Evolutionary conservation across 345 rosid genomes (phyloP), one percentile per base, ranked within the genome.

Genomic region (Gynandropsis gynandra): DNA sequence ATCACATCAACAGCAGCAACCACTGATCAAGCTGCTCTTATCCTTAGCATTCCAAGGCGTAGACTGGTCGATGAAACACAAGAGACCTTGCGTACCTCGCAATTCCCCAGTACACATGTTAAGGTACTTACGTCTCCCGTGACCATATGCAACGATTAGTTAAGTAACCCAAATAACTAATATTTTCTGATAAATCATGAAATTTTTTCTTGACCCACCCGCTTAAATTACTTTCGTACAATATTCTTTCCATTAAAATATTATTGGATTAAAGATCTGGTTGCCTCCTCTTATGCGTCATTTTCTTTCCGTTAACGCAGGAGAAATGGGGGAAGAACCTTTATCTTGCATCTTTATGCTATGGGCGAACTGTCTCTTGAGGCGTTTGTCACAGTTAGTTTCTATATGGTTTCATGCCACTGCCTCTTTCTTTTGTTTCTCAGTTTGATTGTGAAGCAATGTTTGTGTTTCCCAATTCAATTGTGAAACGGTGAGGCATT

Each of bases 1-100:
- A 85, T 93, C 37, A 93, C 97, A 9, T 66, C 99, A 53, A 88
- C 92, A 34, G 99, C 97, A 17, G 99, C 97, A 47, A 93, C 94
- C 52, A 62, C 66, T 32, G 99, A 93, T 70, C 97, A 93, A 70
- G 80, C 95, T 31, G 97, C 97, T 52, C 83, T 93, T 39, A 79
- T 93, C 40, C 69, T 93, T 54, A 93, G 99, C 51, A 74, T 93
- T 44, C 94, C 95, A 1, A 78, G 74, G 64, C 85, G 85, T 69
- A 83, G 74, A 69, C 82, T 79, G 4, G 59, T 70, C 10, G 99
- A 88, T 44, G 99, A 85, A 80, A 93, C 99, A 1, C 99, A 93
- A 56, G 99, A 93, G 77, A 93, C 99, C 6, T 62, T 93, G 46
- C 86, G 97, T 27, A 88, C 97, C 27, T 80, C 97, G 55, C 85